Evolutionary conservation across 2,329 filamentous ascomycete genomes (phyloP).

Genomic region (Volutella citrinella): DNA sequence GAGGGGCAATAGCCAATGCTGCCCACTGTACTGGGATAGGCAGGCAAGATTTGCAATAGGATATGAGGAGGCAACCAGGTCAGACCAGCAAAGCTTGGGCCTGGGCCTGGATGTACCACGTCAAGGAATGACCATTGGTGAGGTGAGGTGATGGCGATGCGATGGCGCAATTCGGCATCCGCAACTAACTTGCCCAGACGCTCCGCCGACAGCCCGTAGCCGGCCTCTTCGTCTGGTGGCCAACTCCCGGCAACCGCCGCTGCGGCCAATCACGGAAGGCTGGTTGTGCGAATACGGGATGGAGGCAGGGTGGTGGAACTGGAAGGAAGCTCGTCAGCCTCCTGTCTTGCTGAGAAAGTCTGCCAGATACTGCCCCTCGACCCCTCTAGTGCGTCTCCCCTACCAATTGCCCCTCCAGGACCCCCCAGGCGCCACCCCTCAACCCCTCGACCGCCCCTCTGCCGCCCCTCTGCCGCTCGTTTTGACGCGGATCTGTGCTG

Average conservation of each 20-base stretch:
- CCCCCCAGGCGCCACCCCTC: no score
- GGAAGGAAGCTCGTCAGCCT: constrained; percentile 6
- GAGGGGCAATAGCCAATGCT: not conserved
- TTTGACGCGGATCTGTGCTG: no score
- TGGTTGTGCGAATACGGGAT: constrained; percentile 22
- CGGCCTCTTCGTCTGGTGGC: constrained; percentile 10
- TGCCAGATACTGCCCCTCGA: constrained; percentile 2
- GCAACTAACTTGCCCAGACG: constrained; percentile 19
- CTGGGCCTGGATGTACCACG: not conserved
- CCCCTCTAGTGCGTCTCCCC: no score
- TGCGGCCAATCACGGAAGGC: constrained; percentile 13
- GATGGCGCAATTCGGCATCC: constrained; percentile 28
- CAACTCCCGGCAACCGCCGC: constrained; percentile 24
- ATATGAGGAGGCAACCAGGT: no score
- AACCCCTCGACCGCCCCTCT: no score
- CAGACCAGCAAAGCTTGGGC: no score
- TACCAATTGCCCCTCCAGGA: no score
- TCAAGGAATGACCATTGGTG: constrained; percentile 10
- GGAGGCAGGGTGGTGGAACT: constrained; percentile 9
- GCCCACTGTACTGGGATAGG: no score
- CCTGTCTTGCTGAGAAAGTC: constrained; percentile 3
- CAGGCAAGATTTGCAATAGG: no score
- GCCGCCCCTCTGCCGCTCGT: no score
- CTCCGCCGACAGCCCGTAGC: constrained; percentile 24
- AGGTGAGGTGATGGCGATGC: constrained; percentile 19